Evolutionary conservation across 1,284 basidiomycete genomes (phyloP).

Genomic region (Farysia itapuensis): DNA sequence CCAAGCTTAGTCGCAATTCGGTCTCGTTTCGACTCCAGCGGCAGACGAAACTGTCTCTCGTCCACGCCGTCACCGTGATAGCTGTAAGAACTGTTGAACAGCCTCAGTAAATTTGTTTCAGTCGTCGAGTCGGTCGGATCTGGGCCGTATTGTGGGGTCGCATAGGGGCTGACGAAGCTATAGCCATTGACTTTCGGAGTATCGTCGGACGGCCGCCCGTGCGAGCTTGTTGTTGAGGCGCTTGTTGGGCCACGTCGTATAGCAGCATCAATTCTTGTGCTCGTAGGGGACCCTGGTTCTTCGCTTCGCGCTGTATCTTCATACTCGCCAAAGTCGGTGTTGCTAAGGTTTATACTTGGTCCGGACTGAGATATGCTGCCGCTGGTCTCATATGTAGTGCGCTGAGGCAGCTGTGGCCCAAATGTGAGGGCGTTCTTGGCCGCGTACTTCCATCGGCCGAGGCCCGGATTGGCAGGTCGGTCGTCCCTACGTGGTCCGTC

Average conservation of each 20-base stretch:
- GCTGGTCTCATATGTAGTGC: not conserved
- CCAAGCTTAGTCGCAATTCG: too few species aligned
- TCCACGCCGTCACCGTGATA: too few species aligned
- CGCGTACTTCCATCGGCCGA: slow-evolving; percentile 9
- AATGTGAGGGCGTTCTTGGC: slow-evolving; percentile 50
- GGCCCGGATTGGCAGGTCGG: not conserved
- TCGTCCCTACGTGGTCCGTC: too few species aligned
- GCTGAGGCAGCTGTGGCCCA: slow-evolving; percentile 36
- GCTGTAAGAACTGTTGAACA: too few species aligned
- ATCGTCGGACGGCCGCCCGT: not conserved
- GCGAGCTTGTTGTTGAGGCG: not conserved
- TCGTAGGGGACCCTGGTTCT: slow-evolving; percentile 31
- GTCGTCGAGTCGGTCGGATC: too few species aligned
- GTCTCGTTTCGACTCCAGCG: too few species aligned
- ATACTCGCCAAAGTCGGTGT: not conserved
- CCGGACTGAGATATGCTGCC: not conserved
- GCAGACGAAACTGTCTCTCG: too few species aligned
- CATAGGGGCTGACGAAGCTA: slow-evolving; percentile 42
- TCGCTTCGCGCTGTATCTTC: slow-evolving; percentile 6
- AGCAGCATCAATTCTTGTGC: slow-evolving; percentile 48
- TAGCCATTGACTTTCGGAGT: slow-evolving; percentile 45
- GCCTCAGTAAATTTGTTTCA: too few species aligned
- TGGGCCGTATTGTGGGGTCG: too few species aligned
- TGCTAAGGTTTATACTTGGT: not conserved
- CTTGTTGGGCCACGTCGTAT: slow-evolving; percentile 26